Percentiles rank a stretch among this genome's conserved stretches.
Conservation (phyloP, 2,329 filamentous ascomycete species). For the Exutisphaerella laricina region DNA sequence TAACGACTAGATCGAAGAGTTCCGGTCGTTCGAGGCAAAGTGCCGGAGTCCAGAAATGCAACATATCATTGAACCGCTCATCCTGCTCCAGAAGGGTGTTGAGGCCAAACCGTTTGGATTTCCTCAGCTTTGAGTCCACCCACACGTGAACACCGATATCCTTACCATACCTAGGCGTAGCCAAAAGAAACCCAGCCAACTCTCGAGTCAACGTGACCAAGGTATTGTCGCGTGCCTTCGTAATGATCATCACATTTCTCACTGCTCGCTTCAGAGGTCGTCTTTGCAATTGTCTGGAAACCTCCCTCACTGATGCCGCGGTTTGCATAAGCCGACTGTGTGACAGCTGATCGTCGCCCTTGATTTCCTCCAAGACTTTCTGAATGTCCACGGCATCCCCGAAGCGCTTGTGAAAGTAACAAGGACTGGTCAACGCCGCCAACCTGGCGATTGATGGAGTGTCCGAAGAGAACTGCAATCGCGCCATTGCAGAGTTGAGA, state of each 20-base stretch:
- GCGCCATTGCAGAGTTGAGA: constrained; percentile 22
- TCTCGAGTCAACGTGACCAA: constrained; percentile 85
- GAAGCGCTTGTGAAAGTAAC: constrained; percentile 96
- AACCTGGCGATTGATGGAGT: constrained; percentile 42
- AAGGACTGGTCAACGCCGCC: constrained; percentile 77
- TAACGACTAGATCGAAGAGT: constrained; percentile 89
- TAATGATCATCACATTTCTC: constrained; percentile 95
- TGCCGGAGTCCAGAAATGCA: constrained; percentile 94
- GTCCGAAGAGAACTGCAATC: constrained; percentile 27
- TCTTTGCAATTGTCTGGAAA: constrained; percentile 89
- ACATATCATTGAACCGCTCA: constrained; percentile 70
- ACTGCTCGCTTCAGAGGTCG: constrained; percentile 89
- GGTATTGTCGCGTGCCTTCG: constrained; percentile 92
- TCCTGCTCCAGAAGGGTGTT: constrained; percentile 67
- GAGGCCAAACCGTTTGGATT: constrained; percentile 81
- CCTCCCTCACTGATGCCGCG: constrained; percentile 87
- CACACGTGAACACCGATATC: constrained; percentile 94
- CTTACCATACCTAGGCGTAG: constrained; percentile 81
- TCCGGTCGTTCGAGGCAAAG: constrained; percentile 92
- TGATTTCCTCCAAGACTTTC: constrained; percentile 90
- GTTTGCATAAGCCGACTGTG: constrained; percentile 94
- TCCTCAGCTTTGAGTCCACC: constrained; percentile 89
- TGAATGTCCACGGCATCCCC: constrained; percentile 94
- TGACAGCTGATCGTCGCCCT: constrained; percentile 79
- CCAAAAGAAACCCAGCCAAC: constrained; percentile 78